These are phyloP conservation scores for Colletotrichum spinosum DNA, from an alignment of 2,329 filamentous ascomycete genomes.

Conservation along the genomic window DNA sequence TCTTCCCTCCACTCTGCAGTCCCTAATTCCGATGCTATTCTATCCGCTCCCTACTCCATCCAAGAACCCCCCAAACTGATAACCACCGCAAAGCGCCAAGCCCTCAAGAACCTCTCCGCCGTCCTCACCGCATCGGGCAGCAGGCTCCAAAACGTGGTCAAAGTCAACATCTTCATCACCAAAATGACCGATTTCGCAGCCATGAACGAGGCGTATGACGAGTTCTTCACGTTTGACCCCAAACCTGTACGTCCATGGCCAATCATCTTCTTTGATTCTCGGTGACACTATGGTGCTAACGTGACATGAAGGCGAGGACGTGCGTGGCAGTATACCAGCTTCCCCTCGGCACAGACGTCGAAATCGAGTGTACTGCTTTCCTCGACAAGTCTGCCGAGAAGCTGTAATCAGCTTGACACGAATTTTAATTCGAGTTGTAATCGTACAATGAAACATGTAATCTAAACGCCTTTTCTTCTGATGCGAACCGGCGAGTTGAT, in stretches of 20 bases:
- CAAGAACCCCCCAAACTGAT: not conserved
- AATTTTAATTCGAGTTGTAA: too few relatives aligned
- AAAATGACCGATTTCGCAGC: slow-evolving; percentile 73
- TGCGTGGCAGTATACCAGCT: slow-evolving; percentile 81
- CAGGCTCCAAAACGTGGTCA: slow-evolving; percentile 70
- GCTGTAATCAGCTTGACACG: slow-evolving; percentile 4
- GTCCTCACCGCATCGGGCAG: slow-evolving; percentile 72
- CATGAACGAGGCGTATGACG: slow-evolving; percentile 67
- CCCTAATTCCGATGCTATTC: too few relatives aligned
- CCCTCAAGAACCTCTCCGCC: slow-evolving; percentile 67
- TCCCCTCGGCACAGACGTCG: slow-evolving; percentile 76
- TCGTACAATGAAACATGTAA: too few relatives aligned
- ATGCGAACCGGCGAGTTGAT: too few relatives aligned
- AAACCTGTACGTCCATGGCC: slow-evolving; percentile 55
- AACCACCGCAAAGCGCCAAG: slow-evolving; percentile 56
- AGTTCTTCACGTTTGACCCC: slow-evolving; percentile 57
- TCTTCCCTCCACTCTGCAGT: not conserved
- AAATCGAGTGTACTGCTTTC: slow-evolving; percentile 75
- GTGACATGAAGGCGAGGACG: slow-evolving; percentile 59
- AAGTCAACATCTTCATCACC: slow-evolving; percentile 75
- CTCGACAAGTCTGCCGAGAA: slow-evolving; percentile 33
- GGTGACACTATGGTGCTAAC: not conserved
- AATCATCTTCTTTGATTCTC: not conserved
- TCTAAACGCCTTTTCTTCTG: too few relatives aligned
- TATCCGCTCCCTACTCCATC: too few relatives aligned